These are phyloP conservation scores for Russula emetica DNA, from an alignment of 768 basidiomycete genomes.

Conservation along the genomic window DNA sequence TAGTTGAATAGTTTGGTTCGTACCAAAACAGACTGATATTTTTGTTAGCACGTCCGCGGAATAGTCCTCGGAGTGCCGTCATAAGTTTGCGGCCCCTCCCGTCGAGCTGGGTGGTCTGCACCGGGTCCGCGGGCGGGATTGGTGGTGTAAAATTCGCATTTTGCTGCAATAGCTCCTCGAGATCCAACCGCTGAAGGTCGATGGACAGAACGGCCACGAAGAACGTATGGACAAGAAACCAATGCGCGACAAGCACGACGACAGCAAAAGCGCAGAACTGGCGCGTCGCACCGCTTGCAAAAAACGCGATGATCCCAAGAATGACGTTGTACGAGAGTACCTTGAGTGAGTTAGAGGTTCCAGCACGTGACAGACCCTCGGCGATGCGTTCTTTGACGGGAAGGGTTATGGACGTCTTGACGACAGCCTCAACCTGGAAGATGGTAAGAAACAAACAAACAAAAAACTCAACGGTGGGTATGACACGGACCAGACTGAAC, in stretches of 20 bases:
- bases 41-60: conserved; percentile 65
- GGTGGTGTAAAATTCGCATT: conserved; percentile 53
- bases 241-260: conserved; percentile 92
- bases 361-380: conserved; percentile 81
- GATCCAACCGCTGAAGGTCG: conserved; percentile 91
- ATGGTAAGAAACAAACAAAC: conserved; percentile 28
- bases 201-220: conserved; percentile 93
- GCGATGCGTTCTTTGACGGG: conserved; percentile 91
- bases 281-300: conserved; percentile 74
- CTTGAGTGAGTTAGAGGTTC: conserved; percentile 89
- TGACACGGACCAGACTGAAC: conserved; percentile 74
- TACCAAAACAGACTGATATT: conserved; percentile 81
- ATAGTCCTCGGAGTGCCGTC: conserved; percentile 41
- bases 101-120: conserved; percentile 30
- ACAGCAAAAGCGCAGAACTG: conserved; percentile 94
- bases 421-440: conserved; percentile 74
- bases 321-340: conserved; percentile 82
- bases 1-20: conserved; percentile 26
- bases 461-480: conserved; percentile 24
- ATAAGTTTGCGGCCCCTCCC: conserved; percentile 46
- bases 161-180: conserved; percentile 82
- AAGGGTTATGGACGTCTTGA: conserved; percentile 77
- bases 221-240: conserved; percentile 96
- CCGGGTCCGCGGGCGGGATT: conserved; percentile 31
- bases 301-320: conserved; percentile 68